Base-by-base conservation (phyloP, 2,329 filamentous ascomycete genomes). In the Davidsoniella virescens region DNA sequence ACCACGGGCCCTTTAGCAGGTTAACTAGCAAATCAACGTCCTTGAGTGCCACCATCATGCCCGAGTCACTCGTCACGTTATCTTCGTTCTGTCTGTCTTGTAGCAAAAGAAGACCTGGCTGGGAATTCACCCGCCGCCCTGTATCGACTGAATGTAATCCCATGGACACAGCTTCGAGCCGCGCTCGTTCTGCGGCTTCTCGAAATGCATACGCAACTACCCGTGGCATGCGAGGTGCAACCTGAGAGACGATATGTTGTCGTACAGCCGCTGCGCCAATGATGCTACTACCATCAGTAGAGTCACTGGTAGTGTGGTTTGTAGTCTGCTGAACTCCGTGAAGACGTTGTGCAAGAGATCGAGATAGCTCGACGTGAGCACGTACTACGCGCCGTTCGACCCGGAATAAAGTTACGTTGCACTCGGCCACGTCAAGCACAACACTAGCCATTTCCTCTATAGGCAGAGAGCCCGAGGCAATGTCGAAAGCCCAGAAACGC, bases 111-210 rank as follows among this genome's bases (percentile, higher is more conserved):
- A 52, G 33, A 16, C 51, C 51, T 1, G 51, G 51, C 40, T 33
- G 46, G 3, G 59, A 59, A 54, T 82, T 83, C 43, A 65, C 66
- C 1, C 9, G 29, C 4, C 29, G 29, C 29, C 29, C 9, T 78
- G 44, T 37, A 41, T 45, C 23, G 12, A 25, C 44, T 9, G 16
- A 40, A 17, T 23, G 38, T 43, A 49, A 16, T 37, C 51, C 51
- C 37, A 52, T 36, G 17, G 40, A 8, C 16, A 52, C 18, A 3
- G 61, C 23, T 54, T 61, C 17, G 57, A 62, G 47, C 52, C 55
- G 12, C 20, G 49, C 56, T 16, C 18, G 33, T 14, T 5, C 25
- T 16, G 26, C 7, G 44, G 48, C 29, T 44, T 38, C 18, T 48
- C 41, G 3, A 47, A 56, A 37, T 14, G 36, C 17, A n/a, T 7